Conservation (phyloP, 352 stramenopile genomes). For the Pilasporangium apinafurcum region DNA sequence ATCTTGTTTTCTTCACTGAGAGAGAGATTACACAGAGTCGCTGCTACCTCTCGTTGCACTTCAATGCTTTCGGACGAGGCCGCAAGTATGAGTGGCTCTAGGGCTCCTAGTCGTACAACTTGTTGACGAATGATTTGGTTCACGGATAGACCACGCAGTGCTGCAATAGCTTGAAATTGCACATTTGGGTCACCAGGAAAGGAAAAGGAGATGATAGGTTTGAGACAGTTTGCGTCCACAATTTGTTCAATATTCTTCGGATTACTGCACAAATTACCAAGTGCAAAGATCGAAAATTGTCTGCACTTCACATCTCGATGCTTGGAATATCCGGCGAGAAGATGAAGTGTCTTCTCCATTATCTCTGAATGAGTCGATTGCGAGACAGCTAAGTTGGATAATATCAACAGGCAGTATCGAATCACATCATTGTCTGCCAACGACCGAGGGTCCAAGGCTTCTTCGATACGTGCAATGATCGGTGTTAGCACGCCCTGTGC, state of each 20-base stretch:
- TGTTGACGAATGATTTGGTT: constrained; percentile 86
- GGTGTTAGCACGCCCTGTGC: constrained; percentile 80
- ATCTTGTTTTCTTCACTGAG: constrained; percentile 96
- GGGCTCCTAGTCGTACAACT: constrained; percentile 86
- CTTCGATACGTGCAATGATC: constrained; percentile 82
- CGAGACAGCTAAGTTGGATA: constrained; percentile 91
- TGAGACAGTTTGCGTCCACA: constrained; percentile 82
- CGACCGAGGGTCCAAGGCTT: constrained; percentile 89
- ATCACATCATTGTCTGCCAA: constrained; percentile 93
- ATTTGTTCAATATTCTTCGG: constrained; percentile 86
- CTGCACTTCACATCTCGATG: constrained; percentile 94
- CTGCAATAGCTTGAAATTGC: constrained; percentile 96
- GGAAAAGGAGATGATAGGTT: constrained; percentile 92
- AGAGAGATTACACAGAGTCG: constrained; percentile 93
- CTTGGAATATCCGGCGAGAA: constrained; percentile 90
- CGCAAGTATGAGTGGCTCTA: constrained; percentile 94
- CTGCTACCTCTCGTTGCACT: constrained; percentile 92
- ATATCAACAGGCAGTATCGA: constrained; percentile 91
- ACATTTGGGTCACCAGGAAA: constrained; percentile 93
- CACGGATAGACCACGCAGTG: constrained; percentile 89
- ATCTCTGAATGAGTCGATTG: constrained; percentile 78
- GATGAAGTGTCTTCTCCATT: constrained; percentile 71
- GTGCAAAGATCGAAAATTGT: constrained; percentile 93
- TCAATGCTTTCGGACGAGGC: constrained; percentile 89
- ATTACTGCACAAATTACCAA: constrained; percentile 95